Percentiles rank a stretch among this genome's conserved stretches.
Evolutionary conservation across 768 basidiomycete species (phyloP).

Genomic region (Collybia mongolica): DNA sequence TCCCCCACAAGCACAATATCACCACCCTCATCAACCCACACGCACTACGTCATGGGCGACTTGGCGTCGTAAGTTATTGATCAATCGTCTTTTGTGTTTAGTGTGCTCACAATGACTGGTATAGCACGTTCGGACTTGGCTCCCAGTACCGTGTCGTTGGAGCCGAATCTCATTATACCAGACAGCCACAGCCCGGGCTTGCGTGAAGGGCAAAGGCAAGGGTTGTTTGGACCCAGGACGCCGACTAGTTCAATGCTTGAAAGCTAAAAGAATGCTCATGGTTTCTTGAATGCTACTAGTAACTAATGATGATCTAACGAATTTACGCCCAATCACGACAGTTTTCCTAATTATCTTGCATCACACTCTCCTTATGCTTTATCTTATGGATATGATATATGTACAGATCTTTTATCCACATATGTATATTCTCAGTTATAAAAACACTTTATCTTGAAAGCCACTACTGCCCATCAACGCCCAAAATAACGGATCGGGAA

Average conservation of each 20-base stretch:
- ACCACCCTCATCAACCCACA: conserved; percentile 14
- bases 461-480: no score
- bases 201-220: no score
- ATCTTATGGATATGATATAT: no score
- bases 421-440: no score
- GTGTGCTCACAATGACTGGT: conserved; percentile 5
- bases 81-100: background rate
- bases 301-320: no score
- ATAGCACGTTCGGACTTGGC: conserved; percentile 56
- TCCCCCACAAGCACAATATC: conserved; percentile 5
- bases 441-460: no score
- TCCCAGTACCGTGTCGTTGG: conserved; percentile 61
- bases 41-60: conserved; percentile 50
- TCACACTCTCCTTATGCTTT: background rate
- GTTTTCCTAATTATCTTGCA: background rate
- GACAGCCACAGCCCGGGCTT: conserved; percentile 60
- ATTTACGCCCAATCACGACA: no score
- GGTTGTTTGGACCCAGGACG: conserved; percentile 69
- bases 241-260: conserved; percentile 36
- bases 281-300: background rate
- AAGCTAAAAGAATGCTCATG: background rate
- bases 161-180: conserved; percentile 62
- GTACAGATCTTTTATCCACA: no score
- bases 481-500: no score
- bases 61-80: conserved; percentile 59